Percentiles rank a stretch among this genome's conserved stretches.
Evolutionary conservation across 2,329 filamentous ascomycete genomes (phyloP).

Genomic region (Paecilomyces sp.): DNA sequence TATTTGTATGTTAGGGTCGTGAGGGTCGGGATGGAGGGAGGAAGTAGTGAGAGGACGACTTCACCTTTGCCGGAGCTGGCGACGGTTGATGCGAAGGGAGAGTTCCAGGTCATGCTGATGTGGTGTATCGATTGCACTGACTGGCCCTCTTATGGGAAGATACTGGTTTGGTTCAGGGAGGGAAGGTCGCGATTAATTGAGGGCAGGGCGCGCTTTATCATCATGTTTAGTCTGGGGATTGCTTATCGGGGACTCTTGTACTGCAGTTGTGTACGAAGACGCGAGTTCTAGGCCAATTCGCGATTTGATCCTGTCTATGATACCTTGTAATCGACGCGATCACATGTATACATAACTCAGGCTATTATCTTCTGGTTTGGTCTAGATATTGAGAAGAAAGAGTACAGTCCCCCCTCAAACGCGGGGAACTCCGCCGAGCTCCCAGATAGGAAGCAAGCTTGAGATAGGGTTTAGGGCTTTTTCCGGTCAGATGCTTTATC

Average conservation of each 20-base stretch:
- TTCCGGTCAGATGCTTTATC: neutral
- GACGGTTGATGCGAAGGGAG: conserved; percentile 70
- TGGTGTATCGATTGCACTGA: neutral
- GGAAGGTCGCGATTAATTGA: neutral
- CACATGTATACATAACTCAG: neutral
- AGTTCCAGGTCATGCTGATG: conserved; percentile 36
- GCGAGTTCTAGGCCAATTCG: neutral
- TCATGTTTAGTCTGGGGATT: neutral
- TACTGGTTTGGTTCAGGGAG: neutral
- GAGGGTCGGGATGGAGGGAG: conserved; percentile 64
- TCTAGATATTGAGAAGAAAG: neutral
- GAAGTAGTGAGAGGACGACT: conserved; percentile 66
- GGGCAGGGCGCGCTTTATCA: neutral
- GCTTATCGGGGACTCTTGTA: neutral
- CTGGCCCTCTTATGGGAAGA: neutral
- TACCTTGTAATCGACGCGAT: neutral
- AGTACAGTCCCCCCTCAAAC: neutral
- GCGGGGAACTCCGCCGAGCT: conserved; percentile 1
- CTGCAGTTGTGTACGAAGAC: neutral
- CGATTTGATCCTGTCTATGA: neutral
- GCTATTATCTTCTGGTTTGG: neutral
- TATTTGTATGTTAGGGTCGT: conserved; percentile 81
- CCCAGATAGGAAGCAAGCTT: neutral
- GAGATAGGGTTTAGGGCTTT: neutral
- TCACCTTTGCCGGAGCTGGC: conserved; percentile 70